phyloP scores from a whole-genome alignment of 305 asterid genomes.

The Solanum chacoense region DNA sequence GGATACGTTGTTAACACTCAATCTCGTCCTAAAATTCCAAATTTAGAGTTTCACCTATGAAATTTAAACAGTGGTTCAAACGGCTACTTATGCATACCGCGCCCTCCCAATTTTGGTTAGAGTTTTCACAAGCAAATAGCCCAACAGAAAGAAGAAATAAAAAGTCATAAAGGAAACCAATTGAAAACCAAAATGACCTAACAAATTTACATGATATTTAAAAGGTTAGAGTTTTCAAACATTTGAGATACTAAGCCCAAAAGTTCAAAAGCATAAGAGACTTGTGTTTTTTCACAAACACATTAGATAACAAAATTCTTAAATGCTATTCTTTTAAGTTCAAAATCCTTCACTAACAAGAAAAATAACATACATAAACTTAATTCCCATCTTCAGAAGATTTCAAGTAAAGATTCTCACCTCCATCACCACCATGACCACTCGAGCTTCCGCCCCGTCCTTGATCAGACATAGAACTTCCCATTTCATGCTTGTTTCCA shows the following conservation, averaged over 20 bases:
- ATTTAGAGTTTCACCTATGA: background rate
- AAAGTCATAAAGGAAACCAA: background rate
- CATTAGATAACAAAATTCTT: background rate
- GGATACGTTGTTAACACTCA: background rate
- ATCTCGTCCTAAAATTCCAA: background rate
- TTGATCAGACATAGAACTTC: constrained; percentile 11
- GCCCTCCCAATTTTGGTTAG: background rate
- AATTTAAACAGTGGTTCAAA: background rate
- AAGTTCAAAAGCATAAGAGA: background rate
- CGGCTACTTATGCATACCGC: background rate
- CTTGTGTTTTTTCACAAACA: background rate
- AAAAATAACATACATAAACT: background rate
- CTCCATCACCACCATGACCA: constrained; percentile 20
- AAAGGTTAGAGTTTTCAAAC: background rate
- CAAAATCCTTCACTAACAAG: background rate
- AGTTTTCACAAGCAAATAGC: background rate
- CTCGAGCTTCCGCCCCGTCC: constrained; percentile 27
- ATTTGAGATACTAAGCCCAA: background rate
- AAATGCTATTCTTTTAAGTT: background rate
- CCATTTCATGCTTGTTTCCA: constrained; percentile 27
- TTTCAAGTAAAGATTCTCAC: constrained; percentile 31
- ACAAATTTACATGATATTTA: background rate
- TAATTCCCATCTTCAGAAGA: constrained; percentile 19
- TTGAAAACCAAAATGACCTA: background rate
- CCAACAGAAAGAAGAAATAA: background rate